Evolutionary conservation across 768 basidiomycete species (phyloP).

Genomic region (Phallus indusiatus): DNA sequence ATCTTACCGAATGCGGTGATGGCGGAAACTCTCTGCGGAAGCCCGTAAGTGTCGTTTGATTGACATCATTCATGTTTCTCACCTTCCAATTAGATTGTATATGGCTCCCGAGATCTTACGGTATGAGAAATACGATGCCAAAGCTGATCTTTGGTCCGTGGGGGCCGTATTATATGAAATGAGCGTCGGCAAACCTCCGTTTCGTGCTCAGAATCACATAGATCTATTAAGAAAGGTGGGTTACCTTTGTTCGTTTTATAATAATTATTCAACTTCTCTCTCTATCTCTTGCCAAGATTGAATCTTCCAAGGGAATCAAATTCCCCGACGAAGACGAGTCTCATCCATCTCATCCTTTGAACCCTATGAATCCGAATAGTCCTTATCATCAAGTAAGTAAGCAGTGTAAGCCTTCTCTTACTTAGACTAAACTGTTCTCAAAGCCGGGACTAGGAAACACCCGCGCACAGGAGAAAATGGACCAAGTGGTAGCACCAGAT

Average conservation of each 20-base stretch:
- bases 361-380: constrained; percentile 7
- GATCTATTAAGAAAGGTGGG: constrained; percentile 80
- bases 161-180: constrained; percentile 97
- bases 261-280: not conserved
- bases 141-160: constrained; percentile 97
- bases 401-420: not conserved
- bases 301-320: constrained; percentile 7
- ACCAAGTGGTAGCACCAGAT: constrained; percentile 79
- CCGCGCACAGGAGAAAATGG: constrained; percentile 74
- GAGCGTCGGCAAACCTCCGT: constrained; percentile 87
- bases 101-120: constrained; percentile 99
- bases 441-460: constrained; percentile 9
- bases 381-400: constrained; percentile 5
- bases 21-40: constrained; percentile 97
- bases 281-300: not conserved
- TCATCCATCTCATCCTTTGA: constrained; percentile 6
- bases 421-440: not conserved
- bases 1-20: constrained; percentile 86
- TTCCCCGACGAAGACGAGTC: constrained; percentile 9
- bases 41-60: constrained; percentile 55
- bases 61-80: not conserved
- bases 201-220: constrained; percentile 92
- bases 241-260: not conserved
- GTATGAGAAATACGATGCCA: constrained; percentile 96
- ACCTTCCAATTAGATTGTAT: constrained; percentile 57